These are phyloP conservation scores for Lippia alba DNA, from an alignment of 305 asterid genomes.

Conservation along the genomic window DNA sequence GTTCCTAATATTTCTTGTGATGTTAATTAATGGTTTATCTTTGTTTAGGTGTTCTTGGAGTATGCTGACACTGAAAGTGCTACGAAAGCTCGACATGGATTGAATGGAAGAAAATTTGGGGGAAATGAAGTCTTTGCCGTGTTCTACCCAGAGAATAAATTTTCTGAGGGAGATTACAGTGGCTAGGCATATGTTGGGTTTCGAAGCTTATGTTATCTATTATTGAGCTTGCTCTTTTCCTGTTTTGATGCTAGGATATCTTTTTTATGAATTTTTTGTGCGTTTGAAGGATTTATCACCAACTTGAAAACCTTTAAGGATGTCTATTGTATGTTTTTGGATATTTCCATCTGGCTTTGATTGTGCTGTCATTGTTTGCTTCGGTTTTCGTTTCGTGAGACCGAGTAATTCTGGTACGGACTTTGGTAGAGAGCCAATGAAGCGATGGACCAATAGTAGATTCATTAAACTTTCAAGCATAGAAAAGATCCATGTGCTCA, in stretches of 20 bases:
- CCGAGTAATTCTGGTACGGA: too few species aligned
- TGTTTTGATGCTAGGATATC: conserved; percentile 17
- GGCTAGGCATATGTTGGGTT: conserved; percentile 38
- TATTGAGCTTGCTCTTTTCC: conserved; percentile 11
- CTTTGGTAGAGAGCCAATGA: too few species aligned
- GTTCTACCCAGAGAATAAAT: conserved; percentile 86
- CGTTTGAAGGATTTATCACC: background rate
- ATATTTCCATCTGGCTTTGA: too few species aligned
- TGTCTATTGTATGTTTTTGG: background rate
- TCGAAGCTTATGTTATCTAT: conserved; percentile 11
- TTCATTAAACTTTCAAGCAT: too few species aligned
- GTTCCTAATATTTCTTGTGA: background rate
- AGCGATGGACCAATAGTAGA: too few species aligned
- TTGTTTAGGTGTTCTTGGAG: conserved; percentile 82
- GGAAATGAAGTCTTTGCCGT: conserved; percentile 88
- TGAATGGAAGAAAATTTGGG: conserved; percentile 91
- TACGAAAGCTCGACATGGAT: conserved; percentile 75
- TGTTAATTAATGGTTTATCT: background rate
- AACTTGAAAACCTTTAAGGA: background rate
- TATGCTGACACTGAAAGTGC: conserved; percentile 80
- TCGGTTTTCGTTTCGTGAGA: too few species aligned
- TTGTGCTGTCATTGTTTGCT: too few species aligned
- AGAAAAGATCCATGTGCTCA: too few species aligned
- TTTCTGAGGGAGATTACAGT: conserved; percentile 75
- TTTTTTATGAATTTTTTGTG: background rate